Conservation (phyloP, 1,284 basidiomycete species). For the Vanrija sp. region DNA sequence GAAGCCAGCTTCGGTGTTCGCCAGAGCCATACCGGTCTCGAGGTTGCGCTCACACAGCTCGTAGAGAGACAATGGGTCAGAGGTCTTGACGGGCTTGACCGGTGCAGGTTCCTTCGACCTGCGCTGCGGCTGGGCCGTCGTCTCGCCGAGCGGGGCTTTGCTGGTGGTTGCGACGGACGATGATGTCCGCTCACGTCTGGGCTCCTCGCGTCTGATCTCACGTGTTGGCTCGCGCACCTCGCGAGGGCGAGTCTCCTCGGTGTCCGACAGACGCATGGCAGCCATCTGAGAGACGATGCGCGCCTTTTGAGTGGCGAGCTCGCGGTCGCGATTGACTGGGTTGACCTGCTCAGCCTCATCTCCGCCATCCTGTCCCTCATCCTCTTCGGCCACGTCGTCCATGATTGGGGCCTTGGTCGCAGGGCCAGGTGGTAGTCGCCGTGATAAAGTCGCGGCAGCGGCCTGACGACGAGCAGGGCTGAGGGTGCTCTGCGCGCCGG, state of each 20-base stretch:
- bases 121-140: background rate
- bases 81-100: background rate
- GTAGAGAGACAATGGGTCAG: background rate
- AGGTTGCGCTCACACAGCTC: constrained; percentile 57
- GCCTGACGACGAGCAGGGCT: constrained; percentile 38
- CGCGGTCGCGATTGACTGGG: constrained; percentile 32
- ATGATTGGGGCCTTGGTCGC: constrained; percentile 55
- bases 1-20: constrained; percentile 42
- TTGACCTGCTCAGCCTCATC: constrained; percentile 17
- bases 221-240: too few relatives aligned
- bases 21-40: constrained; percentile 63
- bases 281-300: constrained; percentile 87
- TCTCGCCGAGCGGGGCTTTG: background rate
- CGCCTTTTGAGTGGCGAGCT: constrained; percentile 75
- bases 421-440: constrained; percentile 10
- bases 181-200: background rate
- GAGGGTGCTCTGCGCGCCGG: constrained; percentile 41
- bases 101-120: constrained; percentile 3
- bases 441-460: background rate
- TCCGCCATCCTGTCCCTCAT: constrained; percentile 49
- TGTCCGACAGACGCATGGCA: constrained; percentile 17
- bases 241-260: background rate
- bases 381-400: constrained; percentile 49
- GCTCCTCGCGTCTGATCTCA: background rate
- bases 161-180: background rate